phyloP scores from a whole-genome alignment of 2,329 filamentous ascomycete genomes.

The Metarhizium album region DNA sequence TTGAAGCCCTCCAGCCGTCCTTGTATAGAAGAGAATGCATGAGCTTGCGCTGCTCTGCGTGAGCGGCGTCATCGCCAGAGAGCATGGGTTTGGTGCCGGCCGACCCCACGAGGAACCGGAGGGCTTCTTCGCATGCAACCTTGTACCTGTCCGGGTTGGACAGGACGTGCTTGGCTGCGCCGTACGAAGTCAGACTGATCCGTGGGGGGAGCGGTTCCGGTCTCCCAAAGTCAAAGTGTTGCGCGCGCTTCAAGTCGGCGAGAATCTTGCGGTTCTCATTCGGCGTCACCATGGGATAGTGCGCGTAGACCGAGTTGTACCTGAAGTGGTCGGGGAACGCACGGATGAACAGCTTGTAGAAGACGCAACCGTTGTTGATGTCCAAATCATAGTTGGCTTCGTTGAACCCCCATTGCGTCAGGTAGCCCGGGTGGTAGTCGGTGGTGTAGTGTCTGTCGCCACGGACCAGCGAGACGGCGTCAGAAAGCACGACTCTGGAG shows the following conservation, averaged over 20 bases:
- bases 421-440: slow-evolving; percentile 62
- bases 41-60: slow-evolving; percentile 38
- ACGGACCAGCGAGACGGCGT: slow-evolving; percentile 68
- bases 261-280: slow-evolving; percentile 63
- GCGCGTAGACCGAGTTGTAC: slow-evolving; percentile 68
- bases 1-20: slow-evolving; percentile 48
- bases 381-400: slow-evolving; percentile 62
- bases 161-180: slow-evolving; percentile 50
- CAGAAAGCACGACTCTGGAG: slow-evolving; percentile 64
- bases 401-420: slow-evolving; percentile 79
- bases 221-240: slow-evolving; percentile 59
- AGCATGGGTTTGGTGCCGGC: slow-evolving; percentile 46
- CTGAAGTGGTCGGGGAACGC: slow-evolving; percentile 75
- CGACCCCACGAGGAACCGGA: slow-evolving; percentile 50
- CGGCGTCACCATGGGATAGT: slow-evolving; percentile 64
- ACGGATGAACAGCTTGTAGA: slow-evolving; percentile 73
- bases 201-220: slow-evolving; percentile 41
- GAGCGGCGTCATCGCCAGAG: slow-evolving; percentile 36
- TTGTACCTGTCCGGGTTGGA: slow-evolving; percentile 51
- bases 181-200: slow-evolving; percentile 49
- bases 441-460: slow-evolving; percentile 69
- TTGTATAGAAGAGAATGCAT: slow-evolving; percentile 49
- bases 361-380: slow-evolving; percentile 70
- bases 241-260: slow-evolving; percentile 52
- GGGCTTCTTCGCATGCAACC: slow-evolving; percentile 51